Evolutionary conservation across 768 basidiomycete species (phyloP).

Genomic region (Tulasnella sp.): DNA sequence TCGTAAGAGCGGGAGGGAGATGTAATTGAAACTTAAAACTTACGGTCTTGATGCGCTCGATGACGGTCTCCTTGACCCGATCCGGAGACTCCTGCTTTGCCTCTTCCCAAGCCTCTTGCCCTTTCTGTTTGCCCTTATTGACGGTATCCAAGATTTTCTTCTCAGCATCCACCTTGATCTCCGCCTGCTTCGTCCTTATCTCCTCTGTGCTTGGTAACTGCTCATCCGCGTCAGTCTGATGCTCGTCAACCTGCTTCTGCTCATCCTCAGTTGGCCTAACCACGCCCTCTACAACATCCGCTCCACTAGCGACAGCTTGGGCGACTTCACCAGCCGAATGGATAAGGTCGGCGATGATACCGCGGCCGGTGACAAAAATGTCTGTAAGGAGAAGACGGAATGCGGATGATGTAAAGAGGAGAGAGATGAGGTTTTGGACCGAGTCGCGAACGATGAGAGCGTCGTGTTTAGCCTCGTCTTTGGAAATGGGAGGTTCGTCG

Average conservation of each 20-base stretch:
- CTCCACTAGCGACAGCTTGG: background rate
- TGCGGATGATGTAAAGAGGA: conserved; percentile 8
- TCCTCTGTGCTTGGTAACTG: background rate
- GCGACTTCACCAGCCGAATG: conserved; percentile 5
- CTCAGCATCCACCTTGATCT: conserved; percentile 3
- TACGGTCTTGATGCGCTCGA: conserved; percentile 2
- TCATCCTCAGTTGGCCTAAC: conserved; percentile 8
- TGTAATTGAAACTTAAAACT: background rate
- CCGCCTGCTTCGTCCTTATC: background rate
- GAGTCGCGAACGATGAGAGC: background rate
- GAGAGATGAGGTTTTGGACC: background rate
- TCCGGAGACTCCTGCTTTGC: background rate
- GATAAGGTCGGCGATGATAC: conserved; percentile 9
- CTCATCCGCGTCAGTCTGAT: background rate
- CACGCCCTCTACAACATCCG: background rate
- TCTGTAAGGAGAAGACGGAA: conserved; percentile 10
- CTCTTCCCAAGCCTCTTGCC: background rate
- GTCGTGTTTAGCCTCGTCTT: background rate
- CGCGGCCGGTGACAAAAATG: conserved; percentile 1
- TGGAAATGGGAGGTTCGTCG: background rate
- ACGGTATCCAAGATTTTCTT: conserved; percentile 2
- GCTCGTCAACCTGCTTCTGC: too few species aligned
- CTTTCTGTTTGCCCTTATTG: background rate
- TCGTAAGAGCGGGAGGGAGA: too few species aligned
- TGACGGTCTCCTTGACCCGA: background rate